Conservation (phyloP, 306 rosid genomes). For the Vachellia pachyceras region DNA sequence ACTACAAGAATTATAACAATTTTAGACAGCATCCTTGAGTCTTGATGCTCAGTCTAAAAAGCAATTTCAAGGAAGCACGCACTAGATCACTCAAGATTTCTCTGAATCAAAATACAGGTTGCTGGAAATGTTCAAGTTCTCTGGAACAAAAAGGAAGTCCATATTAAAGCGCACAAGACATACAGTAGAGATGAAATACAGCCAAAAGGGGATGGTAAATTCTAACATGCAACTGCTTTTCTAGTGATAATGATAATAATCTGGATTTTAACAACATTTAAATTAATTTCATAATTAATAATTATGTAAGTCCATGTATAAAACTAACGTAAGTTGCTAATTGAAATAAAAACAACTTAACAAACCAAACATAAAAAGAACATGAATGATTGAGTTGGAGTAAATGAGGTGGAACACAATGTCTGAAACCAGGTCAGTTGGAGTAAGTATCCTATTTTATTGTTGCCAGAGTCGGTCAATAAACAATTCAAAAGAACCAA, state of each 20-base stretch:
- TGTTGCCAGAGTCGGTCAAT: background rate
- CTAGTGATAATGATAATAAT: background rate
- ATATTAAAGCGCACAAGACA: background rate
- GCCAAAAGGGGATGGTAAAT: no score
- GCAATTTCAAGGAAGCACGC: background rate
- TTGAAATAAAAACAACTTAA: background rate
- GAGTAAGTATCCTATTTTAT: background rate
- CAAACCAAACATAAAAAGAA: background rate
- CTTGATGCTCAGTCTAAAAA: background rate
- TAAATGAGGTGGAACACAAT: background rate
- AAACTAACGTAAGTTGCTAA: background rate
- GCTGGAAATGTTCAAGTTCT: background rate
- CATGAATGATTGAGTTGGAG: no score
- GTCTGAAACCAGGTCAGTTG: background rate
- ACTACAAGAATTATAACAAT: background rate
- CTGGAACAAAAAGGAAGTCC: background rate
- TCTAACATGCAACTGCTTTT: background rate
- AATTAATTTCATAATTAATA: background rate
- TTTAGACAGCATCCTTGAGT: background rate
- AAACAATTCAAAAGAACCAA: constrained; percentile 1
- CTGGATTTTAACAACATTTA: background rate
- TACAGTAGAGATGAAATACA: background rate
- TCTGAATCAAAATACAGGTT: background rate
- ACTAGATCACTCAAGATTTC: background rate
- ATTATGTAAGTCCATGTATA: background rate